Percentiles rank a stretch among this genome's conserved stretches.
These are phyloP conservation scores for Malus sieversii DNA, from an alignment of 306 rosid genomes.

Conservation along the genomic window DNA sequence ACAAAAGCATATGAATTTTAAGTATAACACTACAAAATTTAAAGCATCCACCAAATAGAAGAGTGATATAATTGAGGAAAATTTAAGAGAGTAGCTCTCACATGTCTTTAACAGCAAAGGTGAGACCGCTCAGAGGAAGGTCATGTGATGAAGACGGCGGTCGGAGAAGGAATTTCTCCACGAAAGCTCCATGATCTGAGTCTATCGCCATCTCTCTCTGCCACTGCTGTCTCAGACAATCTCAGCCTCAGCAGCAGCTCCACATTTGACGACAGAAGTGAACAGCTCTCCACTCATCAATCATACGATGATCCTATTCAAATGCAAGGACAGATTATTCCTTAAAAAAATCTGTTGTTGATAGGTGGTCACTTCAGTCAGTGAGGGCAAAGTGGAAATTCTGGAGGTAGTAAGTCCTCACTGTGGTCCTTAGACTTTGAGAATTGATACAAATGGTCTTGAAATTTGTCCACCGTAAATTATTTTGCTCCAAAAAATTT, in stretches of 20 bases:
- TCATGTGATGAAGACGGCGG: conserved; percentile 34
- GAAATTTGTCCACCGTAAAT: too few relatives aligned
- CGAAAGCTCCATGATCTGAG: conserved; percentile 63
- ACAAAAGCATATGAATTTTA: too few relatives aligned
- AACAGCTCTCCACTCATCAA: neutral
- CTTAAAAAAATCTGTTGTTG: neutral
- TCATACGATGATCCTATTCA: neutral
- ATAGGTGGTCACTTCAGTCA: neutral
- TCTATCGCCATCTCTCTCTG: conserved; percentile 31
- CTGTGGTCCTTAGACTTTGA: too few relatives aligned
- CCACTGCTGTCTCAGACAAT: neutral
- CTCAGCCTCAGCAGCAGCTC: neutral
- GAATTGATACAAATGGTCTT: too few relatives aligned
- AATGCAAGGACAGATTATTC: neutral
- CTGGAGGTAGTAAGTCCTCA: too few relatives aligned
- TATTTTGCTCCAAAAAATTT: too few relatives aligned
- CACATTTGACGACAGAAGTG: neutral
- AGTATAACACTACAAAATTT: too few relatives aligned
- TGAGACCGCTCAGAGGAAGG: conserved; percentile 66
- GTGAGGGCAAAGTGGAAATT: neutral
- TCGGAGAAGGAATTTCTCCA: conserved; percentile 53
- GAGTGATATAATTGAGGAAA: neutral
- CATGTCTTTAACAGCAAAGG: conserved; percentile 93
- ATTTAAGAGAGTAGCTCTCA: conserved; percentile 18
- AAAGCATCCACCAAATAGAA: neutral